These are phyloP conservation scores for Chlorella sp. DNA, from an alignment of 139 green algal genomes.

Conservation along the genomic window DNA sequence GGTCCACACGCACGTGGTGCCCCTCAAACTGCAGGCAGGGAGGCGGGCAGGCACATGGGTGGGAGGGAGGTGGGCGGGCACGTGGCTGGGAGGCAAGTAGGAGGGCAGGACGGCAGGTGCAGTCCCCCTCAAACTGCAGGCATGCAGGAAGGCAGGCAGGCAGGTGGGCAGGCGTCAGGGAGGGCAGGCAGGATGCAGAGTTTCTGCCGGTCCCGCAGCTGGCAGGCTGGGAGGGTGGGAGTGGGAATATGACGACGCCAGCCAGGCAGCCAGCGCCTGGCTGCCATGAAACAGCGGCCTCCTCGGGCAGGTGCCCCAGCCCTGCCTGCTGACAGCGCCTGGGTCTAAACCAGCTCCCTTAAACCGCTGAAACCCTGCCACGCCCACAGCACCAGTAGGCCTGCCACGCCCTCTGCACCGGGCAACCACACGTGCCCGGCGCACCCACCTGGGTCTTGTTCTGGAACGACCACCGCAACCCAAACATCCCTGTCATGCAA, in stretches of 20 bases:
- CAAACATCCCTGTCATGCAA: too few species aligned
- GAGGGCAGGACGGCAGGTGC: background rate
- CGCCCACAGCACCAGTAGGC: too few species aligned
- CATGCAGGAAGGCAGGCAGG: background rate
- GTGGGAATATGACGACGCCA: too few species aligned
- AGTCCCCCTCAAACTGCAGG: background rate
- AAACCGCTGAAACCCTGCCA: too few species aligned
- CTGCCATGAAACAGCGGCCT: background rate
- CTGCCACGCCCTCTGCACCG: too few species aligned
- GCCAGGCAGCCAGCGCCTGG: too few species aligned
- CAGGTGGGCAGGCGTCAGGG: background rate
- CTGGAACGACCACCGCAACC: too few species aligned
- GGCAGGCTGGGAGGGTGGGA: background rate
- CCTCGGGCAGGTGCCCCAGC: too few species aligned
- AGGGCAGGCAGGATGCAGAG: background rate
- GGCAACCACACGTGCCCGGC: too few species aligned
- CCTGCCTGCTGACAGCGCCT: too few species aligned
- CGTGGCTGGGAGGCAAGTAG: background rate
- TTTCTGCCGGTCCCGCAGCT: background rate
- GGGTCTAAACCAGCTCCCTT: too few species aligned
- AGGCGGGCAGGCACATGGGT: background rate
- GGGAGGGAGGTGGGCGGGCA: background rate
- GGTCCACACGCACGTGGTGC: constrained; percentile 86
- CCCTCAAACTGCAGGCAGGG: constrained; percentile 61
- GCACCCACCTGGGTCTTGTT: too few species aligned